These are phyloP conservation scores for Megacollybia marginata DNA, from an alignment of 768 basidiomycete species.

Conservation along the genomic window DNA sequence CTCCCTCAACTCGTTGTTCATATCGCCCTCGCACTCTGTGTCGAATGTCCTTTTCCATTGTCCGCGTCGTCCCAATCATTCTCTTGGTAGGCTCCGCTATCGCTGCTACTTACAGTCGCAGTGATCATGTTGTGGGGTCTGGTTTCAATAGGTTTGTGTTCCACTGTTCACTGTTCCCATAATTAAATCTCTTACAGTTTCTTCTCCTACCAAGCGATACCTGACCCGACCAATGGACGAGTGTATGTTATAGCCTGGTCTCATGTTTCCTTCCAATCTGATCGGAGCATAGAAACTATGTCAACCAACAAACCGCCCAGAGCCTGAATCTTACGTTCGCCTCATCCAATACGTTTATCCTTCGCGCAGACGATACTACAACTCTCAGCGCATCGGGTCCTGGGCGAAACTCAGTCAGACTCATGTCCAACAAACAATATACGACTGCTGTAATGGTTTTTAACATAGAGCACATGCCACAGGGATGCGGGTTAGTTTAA, in stretches of 20 bases:
- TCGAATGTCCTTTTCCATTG: not conserved
- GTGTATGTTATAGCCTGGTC: conserved; percentile 29
- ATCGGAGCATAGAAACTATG: conserved; percentile 3
- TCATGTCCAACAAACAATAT: conserved; percentile 29
- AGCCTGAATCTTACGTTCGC: conserved; percentile 34
- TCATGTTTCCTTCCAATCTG: no score
- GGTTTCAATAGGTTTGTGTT: conserved; percentile 29
- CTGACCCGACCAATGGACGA: conserved; percentile 61
- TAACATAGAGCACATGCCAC: conserved; percentile 46
- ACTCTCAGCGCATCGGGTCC: conserved; percentile 25
- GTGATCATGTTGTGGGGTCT: conserved; percentile 36
- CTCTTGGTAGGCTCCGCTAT: conserved; percentile 15
- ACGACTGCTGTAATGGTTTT: conserved; percentile 12
- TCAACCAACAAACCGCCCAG: conserved; percentile 25
- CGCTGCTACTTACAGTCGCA: conserved; percentile 37
- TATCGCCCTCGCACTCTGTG: not conserved
- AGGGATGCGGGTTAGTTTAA: conserved; percentile 39
- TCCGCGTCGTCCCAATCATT: conserved; percentile 2
- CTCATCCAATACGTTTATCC: conserved; percentile 27
- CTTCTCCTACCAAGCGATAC: conserved; percentile 40
- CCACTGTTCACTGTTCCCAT: no score
- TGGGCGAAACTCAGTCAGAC: conserved; percentile 34
- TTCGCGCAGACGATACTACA: conserved; percentile 34
- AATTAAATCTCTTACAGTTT: conserved; percentile 11
- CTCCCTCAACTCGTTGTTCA: not conserved